Conservation (phyloP, 2,329 filamentous ascomycete genomes). For the Botrytis galanthina region DNA sequence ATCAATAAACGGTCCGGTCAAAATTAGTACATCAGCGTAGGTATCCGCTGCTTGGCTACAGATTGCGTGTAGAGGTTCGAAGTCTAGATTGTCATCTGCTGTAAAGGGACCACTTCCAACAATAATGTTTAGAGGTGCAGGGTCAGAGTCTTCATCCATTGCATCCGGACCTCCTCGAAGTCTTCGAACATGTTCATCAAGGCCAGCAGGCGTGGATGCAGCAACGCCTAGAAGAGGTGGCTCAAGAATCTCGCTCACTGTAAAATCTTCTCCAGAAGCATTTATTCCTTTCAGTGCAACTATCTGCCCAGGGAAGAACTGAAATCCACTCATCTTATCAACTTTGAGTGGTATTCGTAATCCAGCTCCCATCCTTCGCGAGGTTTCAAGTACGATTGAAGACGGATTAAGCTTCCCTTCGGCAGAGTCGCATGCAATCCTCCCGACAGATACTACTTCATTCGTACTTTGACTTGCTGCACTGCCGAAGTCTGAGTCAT, state of each 20-base stretch:
- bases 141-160: conserved; percentile 57
- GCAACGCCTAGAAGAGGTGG: conserved; percentile 73
- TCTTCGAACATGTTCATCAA: conserved; percentile 68
- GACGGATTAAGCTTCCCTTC: conserved; percentile 84
- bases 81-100: conserved; percentile 86
- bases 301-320: conserved; percentile 93
- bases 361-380: conserved; percentile 77
- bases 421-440: conserved; percentile 83
- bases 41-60: conserved; percentile 73
- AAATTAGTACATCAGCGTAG: conserved; percentile 73
- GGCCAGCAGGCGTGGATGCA: conserved; percentile 62
- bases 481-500: conserved; percentile 81
- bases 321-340: conserved; percentile 64
- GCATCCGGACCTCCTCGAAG: conserved; percentile 63
- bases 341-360: conserved; percentile 78
- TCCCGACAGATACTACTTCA: conserved; percentile 85
- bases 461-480: conserved; percentile 80
- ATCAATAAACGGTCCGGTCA: conserved; percentile 88
- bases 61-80: conserved; percentile 79
- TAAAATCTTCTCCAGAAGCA: conserved; percentile 78
- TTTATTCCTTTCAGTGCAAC: conserved; percentile 86
- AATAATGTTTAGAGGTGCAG: conserved; percentile 71
- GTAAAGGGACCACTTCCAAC: conserved; percentile 88
- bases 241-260: conserved; percentile 72
- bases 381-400: conserved; percentile 85